phyloP scores from a whole-genome alignment of 2,329 filamentous ascomycete genomes.

The Sporothrix curviconia region DNA sequence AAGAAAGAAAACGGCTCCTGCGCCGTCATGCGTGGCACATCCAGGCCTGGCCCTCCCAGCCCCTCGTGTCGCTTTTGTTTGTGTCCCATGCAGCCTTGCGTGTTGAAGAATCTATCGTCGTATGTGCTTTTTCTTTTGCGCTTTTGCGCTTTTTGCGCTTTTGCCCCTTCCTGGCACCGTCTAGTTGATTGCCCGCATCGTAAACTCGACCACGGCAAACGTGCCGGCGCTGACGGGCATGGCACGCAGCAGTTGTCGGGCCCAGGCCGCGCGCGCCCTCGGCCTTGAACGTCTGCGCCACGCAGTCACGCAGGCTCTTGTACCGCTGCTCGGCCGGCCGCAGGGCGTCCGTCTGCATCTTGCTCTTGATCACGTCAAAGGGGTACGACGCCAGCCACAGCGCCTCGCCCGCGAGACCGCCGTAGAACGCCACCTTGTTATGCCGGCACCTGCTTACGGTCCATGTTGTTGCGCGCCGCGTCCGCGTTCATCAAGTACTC shows the following conservation, averaged over 20 bases:
- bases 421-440: slow-evolving; percentile 85
- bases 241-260: slow-evolving; percentile 82
- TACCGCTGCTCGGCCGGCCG: slow-evolving; percentile 60
- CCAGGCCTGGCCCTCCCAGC: not conserved
- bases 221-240: slow-evolving; percentile 98
- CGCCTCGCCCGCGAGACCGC: slow-evolving; percentile 86
- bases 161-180: no score
- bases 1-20: slow-evolving; percentile 1
- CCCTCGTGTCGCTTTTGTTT: not conserved
- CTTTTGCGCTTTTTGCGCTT: no score
- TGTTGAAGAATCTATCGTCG: not conserved
- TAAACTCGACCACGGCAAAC: slow-evolving; percentile 74
- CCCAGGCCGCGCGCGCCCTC: slow-evolving; percentile 77
- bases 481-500: slow-evolving; percentile 95
- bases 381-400: slow-evolving; percentile 93
- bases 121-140: not conserved
- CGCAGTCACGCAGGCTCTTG: slow-evolving; percentile 80
- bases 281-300: slow-evolving; percentile 68
- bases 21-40: not conserved
- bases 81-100: not conserved
- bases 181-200: slow-evolving; percentile 53
- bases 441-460: slow-evolving; percentile 71
- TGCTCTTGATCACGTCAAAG: slow-evolving; percentile 96
- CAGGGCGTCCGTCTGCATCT: slow-evolving; percentile 98
- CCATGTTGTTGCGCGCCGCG: slow-evolving; percentile 66